phyloP scores from a whole-genome alignment of 148 eudicot species.

The Nepenthes gracilis region DNA sequence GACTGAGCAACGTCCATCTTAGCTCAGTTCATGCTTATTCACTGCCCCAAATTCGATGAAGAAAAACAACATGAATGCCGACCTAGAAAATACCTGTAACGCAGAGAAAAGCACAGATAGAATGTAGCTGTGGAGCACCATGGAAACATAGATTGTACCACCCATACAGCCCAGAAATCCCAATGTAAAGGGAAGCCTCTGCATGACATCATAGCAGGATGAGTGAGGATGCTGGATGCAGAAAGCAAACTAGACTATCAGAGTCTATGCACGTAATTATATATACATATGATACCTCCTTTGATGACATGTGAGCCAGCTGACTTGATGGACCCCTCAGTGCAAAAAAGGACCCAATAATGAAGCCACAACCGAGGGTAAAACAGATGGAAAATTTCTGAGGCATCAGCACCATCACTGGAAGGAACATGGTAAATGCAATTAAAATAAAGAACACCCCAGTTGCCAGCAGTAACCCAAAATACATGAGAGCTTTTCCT shows the following conservation, averaged over 20 bases:
- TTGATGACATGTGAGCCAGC: slow-evolving; percentile 79
- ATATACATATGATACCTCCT: slow-evolving; percentile 43
- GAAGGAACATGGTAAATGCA: slow-evolving; percentile 93
- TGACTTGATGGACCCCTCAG: slow-evolving; percentile 89
- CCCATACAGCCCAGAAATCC: slow-evolving; percentile 83
- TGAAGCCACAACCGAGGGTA: slow-evolving; percentile 81
- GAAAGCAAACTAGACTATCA: background rate
- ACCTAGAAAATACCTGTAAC: slow-evolving; percentile 49
- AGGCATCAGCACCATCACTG: slow-evolving; percentile 89
- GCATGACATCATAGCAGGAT: slow-evolving; percentile 10
- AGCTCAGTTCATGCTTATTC: no score
- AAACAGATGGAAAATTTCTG: slow-evolving; percentile 96
- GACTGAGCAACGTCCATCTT: background rate
- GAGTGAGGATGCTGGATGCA: background rate
- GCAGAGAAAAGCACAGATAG: slow-evolving; percentile 83
- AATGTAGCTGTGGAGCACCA: slow-evolving; percentile 96
- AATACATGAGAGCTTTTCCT: slow-evolving; percentile 90
- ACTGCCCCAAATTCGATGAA: background rate
- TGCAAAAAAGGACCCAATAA: slow-evolving; percentile 86
- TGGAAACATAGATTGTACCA: slow-evolving; percentile 92
- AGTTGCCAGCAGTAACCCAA: slow-evolving; percentile 77
- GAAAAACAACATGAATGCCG: background rate
- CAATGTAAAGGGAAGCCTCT: slow-evolving; percentile 97
- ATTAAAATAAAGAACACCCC: slow-evolving; percentile 92
- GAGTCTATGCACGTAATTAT: background rate